Base-by-base conservation (phyloP, 768 basidiomycete genomes). In the Tylopilus sp. region DNA sequence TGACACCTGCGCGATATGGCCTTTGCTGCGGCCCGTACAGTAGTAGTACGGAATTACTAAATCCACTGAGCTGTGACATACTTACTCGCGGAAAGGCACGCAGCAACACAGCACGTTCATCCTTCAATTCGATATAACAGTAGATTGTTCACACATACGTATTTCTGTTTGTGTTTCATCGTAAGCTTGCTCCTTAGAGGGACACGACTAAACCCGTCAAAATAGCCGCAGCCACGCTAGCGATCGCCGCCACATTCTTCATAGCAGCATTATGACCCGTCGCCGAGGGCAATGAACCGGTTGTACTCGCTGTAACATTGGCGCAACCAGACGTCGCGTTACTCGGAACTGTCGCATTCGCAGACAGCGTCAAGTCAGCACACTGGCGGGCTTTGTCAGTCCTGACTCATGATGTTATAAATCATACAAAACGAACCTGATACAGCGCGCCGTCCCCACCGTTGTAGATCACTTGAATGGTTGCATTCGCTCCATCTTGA, bases 401-500 rank as follows among this genome's bases (percentile, higher is more conserved):
- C 37, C 40, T 21, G 33, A 9, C 22, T 19, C 36, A 41, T 45
- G 36, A 31, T 21, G 21, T 28, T n/a, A 45, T 19, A 21, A 43
- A 36, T 41, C 16, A 28, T 14, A 36, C 16, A 25, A 48, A 46
- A 52, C 56, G 34, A 47, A 81, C 87, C 76, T 92, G 88, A 71
- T 77, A 91, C 9, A 94, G 76, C 26, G 63, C 43, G 21, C 83
- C 84, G 63, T 93, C 90, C 31, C 88, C 89, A 36, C 87, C 88
- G 57, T 82, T 70, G 63, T 71, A 92, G 26, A 80, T 58, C 22
- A 90, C 61, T 69, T 88, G 84, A 44, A 93, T 72, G 1, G 92
- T 92, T 34, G 89, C 84, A 57, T 89, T 85, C 19, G 81, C 76
- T 10, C 89, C 88, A 53, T 85, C 76, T 49, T 71, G 67, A 45